Base-by-base conservation (phyloP, 2,329 filamentous ascomycete species). In the Zasmidium angulare region DNA sequence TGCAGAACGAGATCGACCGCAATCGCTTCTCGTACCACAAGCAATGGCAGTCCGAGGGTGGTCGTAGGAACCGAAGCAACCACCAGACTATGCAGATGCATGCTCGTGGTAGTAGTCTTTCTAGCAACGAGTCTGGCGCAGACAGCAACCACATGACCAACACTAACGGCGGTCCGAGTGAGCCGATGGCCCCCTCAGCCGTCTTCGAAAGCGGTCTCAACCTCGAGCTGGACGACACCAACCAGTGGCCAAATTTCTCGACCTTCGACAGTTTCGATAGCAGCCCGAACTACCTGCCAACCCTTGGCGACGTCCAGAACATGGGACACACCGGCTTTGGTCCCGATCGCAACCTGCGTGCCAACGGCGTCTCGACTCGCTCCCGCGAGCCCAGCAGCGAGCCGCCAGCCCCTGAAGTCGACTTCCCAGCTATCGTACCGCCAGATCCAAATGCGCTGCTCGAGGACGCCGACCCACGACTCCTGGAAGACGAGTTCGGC, bases 1-100 rank as follows among this genome's bases (percentile, higher is more conserved):
- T 64, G 17, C 68, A 70, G 50, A 66, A 63, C 14, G 69, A 68
- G 9, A 51, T 63, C 9, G 70, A 73, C 50, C 66, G 66, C 31
- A 68, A 72, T 48, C 67, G 72, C 50, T 72, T 70, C 55, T 74
- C 72, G 3, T 67, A 69, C 50, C 72, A 75, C 62, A 73, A 72
- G 61, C 71, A 72, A 54, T 74, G 70, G 65, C 68, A 66, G 24
- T 74, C 70, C 9, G 72, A 74, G 53, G 71, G 71, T 23, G 70
- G 70, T 14, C 63, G 56, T 11, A 52, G 63, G 22, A 67, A 71
- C 36, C 50, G 70, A 26, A 54, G 54, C 36, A 73, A 68, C 46
- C 63, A 68, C 55, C 68, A 67, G 53, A 68, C 65, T 1, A 66
- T 69, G 55, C 63, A 61, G 3, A 71, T 74, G 64, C 72, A 74